Evolutionary conservation across 495 filamentous ascomycete species (phyloP).

Genomic region (Penicillium simplicissimum): DNA sequence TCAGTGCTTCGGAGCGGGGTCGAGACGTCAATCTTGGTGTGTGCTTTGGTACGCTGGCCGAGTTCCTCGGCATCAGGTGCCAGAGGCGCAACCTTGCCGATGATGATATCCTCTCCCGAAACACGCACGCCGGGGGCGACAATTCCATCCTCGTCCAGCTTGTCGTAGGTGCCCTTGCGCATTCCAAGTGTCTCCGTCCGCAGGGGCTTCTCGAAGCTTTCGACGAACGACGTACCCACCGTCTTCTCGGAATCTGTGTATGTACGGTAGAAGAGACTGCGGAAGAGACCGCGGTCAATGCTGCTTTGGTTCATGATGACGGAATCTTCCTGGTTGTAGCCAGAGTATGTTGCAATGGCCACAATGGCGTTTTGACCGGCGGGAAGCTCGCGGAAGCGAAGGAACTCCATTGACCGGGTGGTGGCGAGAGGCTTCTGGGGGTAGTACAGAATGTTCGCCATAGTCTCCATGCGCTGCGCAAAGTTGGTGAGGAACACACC

Average conservation of each 20-base stretch:
- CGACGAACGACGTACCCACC: constrained; percentile 83
- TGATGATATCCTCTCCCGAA: constrained; percentile 97
- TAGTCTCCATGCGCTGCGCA: constrained; percentile 94
- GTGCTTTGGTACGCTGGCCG: constrained; percentile 82
- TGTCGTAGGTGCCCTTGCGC: constrained; percentile 96
- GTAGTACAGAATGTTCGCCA: constrained; percentile 99
- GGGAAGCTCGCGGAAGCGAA: constrained; percentile 95
- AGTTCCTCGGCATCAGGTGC: constrained; percentile 90
- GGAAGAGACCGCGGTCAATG: constrained; percentile 95
- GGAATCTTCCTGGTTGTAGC: constrained; percentile 99
- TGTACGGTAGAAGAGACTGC: constrained; percentile 95
- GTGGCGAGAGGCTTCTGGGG: constrained; percentile 96
- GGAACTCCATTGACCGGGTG: constrained; percentile 96
- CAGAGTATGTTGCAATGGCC: constrained; percentile 93
- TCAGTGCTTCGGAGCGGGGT: constrained; percentile 94
- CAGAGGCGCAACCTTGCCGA: constrained; percentile 96
- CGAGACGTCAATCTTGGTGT: constrained; percentile 92
- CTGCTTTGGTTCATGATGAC: constrained; percentile 99
- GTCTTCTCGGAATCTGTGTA: constrained; percentile 96
- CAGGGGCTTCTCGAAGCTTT: constrained; percentile 92
- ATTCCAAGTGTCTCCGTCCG: constrained; percentile 82
- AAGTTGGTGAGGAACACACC: constrained; percentile 98
- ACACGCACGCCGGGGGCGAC: constrained; percentile 91
- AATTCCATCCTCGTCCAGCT: constrained; percentile 93
- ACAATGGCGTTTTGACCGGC: constrained; percentile 99